These are phyloP conservation scores for Taphrina populina DNA, from an alignment of 1,139 yeast species.

Conservation along the genomic window DNA sequence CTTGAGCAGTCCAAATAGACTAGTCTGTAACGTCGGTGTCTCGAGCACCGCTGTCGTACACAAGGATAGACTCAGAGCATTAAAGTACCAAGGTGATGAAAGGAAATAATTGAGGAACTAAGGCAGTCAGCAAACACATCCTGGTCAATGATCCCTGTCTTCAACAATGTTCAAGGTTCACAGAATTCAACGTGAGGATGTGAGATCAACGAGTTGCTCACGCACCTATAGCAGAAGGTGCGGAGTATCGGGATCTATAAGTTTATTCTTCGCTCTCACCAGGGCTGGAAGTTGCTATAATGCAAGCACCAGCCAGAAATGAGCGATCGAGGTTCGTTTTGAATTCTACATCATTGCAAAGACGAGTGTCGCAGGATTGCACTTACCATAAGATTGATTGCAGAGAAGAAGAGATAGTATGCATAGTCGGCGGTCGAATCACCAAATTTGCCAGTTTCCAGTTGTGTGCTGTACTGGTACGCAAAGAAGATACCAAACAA, in stretches of 20 bases:
- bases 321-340: conserved; percentile 15
- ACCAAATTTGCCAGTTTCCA: conserved; percentile 44
- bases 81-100: conserved; percentile 8
- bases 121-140: too few species aligned
- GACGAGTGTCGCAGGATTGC: conserved; percentile 2
- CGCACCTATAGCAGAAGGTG: conserved; percentile 37
- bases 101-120: conserved; percentile 30
- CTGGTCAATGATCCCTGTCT: too few species aligned
- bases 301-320: conserved; percentile 32
- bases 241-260: conserved; percentile 41
- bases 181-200: too few species aligned
- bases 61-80: conserved; percentile 37
- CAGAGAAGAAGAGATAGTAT: conserved; percentile 43
- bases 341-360: conserved; percentile 9
- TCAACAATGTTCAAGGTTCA: too few species aligned
- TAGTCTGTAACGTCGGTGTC: conserved; percentile 40
- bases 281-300: conserved; percentile 42
- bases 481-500: conserved; percentile 39
- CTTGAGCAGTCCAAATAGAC: conserved; percentile 44
- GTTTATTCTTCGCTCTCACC: conserved; percentile 46
- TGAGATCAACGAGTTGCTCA: conserved; percentile 40
- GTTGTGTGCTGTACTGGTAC: conserved; percentile 43
- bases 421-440: conserved; percentile 43
- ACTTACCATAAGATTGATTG: conserved; percentile 44
- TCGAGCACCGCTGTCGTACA: conserved; percentile 41